phyloP scores from a whole-genome alignment of 495 filamentous ascomycete species.

The Oidiodendron maius region DNA sequence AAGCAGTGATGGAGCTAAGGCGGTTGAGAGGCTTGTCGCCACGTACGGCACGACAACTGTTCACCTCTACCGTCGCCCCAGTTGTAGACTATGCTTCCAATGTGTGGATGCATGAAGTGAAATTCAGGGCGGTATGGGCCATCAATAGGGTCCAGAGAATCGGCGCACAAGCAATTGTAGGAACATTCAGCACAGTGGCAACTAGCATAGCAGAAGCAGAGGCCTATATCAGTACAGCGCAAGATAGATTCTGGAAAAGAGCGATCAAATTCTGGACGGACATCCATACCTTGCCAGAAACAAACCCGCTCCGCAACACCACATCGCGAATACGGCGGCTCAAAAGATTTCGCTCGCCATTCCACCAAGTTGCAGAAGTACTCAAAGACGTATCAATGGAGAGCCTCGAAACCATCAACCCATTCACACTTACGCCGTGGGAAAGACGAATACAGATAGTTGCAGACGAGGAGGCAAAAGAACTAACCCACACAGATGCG shows the following conservation, averaged over 20 bases:
- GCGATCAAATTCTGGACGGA: slow-evolving; percentile 8
- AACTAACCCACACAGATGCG: not conserved
- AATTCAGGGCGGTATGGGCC: slow-evolving; percentile 14
- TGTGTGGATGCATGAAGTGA: slow-evolving; percentile 28
- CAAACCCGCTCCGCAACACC: slow-evolving; percentile 11
- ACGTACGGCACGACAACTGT: slow-evolving; percentile 27
- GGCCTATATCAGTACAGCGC: slow-evolving; percentile 7
- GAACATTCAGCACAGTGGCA: slow-evolving; percentile 22
- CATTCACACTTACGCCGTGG: slow-evolving; percentile 9
- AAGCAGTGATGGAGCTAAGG: slow-evolving; percentile 27
- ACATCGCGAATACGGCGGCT: not conserved
- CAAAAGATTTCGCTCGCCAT: slow-evolving; percentile 5
- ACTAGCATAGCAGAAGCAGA: slow-evolving; percentile 25
- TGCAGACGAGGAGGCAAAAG: slow-evolving; percentile 2
- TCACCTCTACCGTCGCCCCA: slow-evolving; percentile 24
- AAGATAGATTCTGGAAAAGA: not conserved
- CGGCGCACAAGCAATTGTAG: slow-evolving; percentile 29
- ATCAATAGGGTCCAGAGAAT: slow-evolving; percentile 28
- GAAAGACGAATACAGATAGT: slow-evolving; percentile 5
- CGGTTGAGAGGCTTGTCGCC: slow-evolving; percentile 25
- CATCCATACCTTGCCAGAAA: slow-evolving; percentile 8
- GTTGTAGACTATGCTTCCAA: slow-evolving; percentile 31
- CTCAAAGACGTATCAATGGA: slow-evolving; percentile 6
- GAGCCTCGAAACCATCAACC: slow-evolving; percentile 8
- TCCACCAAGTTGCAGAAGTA: slow-evolving; percentile 12